phyloP scores from a whole-genome alignment of 495 filamentous ascomycete species.

The Penicillium coffeae region DNA sequence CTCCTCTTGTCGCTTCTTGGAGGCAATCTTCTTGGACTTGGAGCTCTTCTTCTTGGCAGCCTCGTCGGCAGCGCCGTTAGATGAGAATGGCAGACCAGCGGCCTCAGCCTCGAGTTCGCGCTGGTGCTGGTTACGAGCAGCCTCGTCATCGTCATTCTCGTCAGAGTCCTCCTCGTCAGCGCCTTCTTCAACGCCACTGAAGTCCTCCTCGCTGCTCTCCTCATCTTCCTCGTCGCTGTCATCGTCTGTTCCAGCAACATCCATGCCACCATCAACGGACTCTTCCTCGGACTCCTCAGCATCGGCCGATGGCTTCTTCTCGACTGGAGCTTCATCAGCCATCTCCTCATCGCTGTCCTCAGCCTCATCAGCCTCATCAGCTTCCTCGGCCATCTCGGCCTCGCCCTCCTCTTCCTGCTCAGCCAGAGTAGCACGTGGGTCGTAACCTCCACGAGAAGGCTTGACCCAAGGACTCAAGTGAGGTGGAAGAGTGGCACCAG shows the following conservation, averaged over 20 bases:
- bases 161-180: slow-evolving; percentile 45
- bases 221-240: slow-evolving; percentile 44
- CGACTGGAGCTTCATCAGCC: slow-evolving; percentile 31
- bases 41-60: slow-evolving; percentile 55
- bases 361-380: slow-evolving; percentile 70
- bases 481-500: slow-evolving; percentile 83
- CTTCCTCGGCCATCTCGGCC: slow-evolving; percentile 65
- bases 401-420: slow-evolving; percentile 77
- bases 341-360: slow-evolving; percentile 50
- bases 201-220: slow-evolving; percentile 34
- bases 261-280: slow-evolving; percentile 55
- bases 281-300: slow-evolving; percentile 25
- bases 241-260: slow-evolving; percentile 50
- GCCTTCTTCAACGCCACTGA: slow-evolving; percentile 41
- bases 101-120: slow-evolving; percentile 90
- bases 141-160: slow-evolving; percentile 45
- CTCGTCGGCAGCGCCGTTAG: slow-evolving; percentile 30
- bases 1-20: slow-evolving; percentile 68
- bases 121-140: slow-evolving; percentile 61
- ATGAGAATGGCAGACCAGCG: slow-evolving; percentile 50
- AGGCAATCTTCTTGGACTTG: slow-evolving; percentile 63
- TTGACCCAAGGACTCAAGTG: slow-evolving; percentile 97
- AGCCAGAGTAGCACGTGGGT: slow-evolving; percentile 75
- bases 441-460: slow-evolving; percentile 75
- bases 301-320: background rate